A percentile compares a stretch with the other conserved stretches of the same genome.
These are phyloP conservation scores for Fusarium liriodendri DNA, from an alignment of 2,329 filamentous ascomycete species.

Conservation along the genomic window DNA sequence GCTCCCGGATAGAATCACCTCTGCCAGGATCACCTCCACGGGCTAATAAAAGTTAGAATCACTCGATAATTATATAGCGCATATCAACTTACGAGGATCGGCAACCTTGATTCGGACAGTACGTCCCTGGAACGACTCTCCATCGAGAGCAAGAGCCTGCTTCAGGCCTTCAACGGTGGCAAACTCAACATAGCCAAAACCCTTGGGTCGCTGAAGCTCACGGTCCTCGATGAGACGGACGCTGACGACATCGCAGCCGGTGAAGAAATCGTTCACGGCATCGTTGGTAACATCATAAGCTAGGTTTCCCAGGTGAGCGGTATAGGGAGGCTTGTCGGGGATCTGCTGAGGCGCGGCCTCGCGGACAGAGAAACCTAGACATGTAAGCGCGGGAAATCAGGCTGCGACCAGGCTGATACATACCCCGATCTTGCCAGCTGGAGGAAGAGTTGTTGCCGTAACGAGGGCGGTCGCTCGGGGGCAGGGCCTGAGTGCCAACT, in stretches of 20 bases:
- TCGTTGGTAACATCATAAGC: slow-evolving; percentile 92
- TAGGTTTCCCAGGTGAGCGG: slow-evolving; percentile 95
- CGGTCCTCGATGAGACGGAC: slow-evolving; percentile 98
- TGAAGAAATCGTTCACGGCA: slow-evolving; percentile 87
- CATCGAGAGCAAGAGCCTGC: slow-evolving; percentile 86
- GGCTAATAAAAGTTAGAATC: slow-evolving; percentile 67
- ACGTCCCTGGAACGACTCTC: slow-evolving; percentile 85
- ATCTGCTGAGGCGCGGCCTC: slow-evolving; percentile 80
- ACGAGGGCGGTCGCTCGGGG: slow-evolving; percentile 59
- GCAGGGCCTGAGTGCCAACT: slow-evolving; percentile 68
- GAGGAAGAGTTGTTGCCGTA: slow-evolving; percentile 47
- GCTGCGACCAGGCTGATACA: slow-evolving; percentile 24
- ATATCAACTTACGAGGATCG: slow-evolving; percentile 83
- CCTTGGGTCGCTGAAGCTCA: slow-evolving; percentile 92
- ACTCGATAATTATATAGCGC: background rate
- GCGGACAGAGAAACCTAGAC: slow-evolving; percentile 68
- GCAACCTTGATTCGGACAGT: slow-evolving; percentile 94
- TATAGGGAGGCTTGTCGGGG: slow-evolving; percentile 92
- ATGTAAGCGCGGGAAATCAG: slow-evolving; percentile 34
- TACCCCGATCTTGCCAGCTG: slow-evolving; percentile 59
- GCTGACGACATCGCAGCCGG: slow-evolving; percentile 84
- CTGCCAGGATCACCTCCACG: slow-evolving; percentile 76
- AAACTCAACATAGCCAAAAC: slow-evolving; percentile 98
- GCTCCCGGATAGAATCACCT: slow-evolving; percentile 76
- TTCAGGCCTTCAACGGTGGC: slow-evolving; percentile 87